Evolutionary conservation across 176 grass and related monocot genomes (phyloP).

Genomic region (Guadua angustifolia): DNA sequence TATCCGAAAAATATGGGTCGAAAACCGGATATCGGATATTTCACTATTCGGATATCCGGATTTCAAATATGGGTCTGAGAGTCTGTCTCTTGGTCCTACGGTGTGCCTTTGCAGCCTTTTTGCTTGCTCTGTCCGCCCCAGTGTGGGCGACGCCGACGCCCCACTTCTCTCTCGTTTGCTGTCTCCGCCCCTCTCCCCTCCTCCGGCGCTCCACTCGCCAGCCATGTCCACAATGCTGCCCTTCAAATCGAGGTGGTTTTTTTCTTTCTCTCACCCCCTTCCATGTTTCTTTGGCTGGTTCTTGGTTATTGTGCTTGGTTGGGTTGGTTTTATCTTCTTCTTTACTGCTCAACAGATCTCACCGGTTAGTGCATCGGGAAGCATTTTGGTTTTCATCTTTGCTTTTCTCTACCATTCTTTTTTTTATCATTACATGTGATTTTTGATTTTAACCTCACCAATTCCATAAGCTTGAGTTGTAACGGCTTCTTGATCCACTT

Average conservation of each 20-base stretch:
- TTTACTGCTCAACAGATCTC: constrained; percentile 8
- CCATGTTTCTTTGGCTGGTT: neutral
- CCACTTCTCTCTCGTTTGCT: neutral
- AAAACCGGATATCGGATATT: no score
- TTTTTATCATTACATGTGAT: neutral
- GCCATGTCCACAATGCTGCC: constrained; percentile 60
- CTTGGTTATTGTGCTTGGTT: neutral
- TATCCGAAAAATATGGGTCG: no score
- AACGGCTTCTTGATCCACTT: constrained; percentile 15
- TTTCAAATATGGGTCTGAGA: no score
- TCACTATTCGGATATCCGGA: no score
- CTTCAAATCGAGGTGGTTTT: constrained; percentile 61
- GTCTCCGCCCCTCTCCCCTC: neutral
- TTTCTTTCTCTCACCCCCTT: neutral
- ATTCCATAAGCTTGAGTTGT: neutral
- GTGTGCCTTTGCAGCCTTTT: constrained; percentile 56
- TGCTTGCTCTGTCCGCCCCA: neutral
- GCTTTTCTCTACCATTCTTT: neutral
- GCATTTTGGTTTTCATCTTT: neutral
- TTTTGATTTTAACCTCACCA: neutral
- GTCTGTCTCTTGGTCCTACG: no score
- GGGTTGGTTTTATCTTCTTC: neutral
- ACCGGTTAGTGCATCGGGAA: neutral
- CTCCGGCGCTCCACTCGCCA: neutral
- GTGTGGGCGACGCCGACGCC: constrained; percentile 38